Percentiles rank a stretch among this genome's conserved stretches.
phyloP scores from a whole-genome alignment of 768 basidiomycete genomes.

The Leccinum boreale region DNA sequence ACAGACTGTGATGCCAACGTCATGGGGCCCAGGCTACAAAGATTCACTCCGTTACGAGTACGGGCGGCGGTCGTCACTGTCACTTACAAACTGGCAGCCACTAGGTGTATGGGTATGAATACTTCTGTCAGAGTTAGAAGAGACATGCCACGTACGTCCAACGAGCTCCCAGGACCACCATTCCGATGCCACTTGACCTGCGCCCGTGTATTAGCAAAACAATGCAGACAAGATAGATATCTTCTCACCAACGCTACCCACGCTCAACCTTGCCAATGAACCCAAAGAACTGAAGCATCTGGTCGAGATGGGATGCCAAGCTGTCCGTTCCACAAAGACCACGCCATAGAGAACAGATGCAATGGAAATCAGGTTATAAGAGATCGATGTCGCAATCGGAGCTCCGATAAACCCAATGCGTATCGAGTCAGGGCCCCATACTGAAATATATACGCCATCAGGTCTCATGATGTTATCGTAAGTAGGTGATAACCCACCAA shows the following conservation, averaged over 20 bases:
- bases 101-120: conserved; percentile 26
- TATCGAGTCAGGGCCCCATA: conserved; percentile 83
- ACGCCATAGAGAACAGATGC: conserved; percentile 61
- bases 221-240: not conserved
- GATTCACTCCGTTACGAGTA: conserved; percentile 12
- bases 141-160: conserved; percentile 34
- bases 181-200: conserved; percentile 78
- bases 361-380: conserved; percentile 77
- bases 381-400: conserved; percentile 83
- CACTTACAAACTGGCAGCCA: conserved; percentile 51
- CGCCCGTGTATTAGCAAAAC: not conserved
- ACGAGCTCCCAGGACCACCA: conserved; percentile 98
- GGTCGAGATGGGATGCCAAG: conserved; percentile 79
- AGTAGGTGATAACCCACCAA: conserved; percentile 46
- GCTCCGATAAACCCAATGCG: conserved; percentile 90
- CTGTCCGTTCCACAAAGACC: conserved; percentile 62
- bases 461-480: not conserved
- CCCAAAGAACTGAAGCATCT: conserved; percentile 66
- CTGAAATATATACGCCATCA: conserved; percentile 58
- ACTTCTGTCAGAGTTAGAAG: not conserved
- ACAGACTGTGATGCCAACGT: conserved; percentile 88
- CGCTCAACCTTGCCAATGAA: conserved; percentile 66
- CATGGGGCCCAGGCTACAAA: conserved; percentile 67
- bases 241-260: conserved; percentile 69
- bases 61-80: not conserved